Base-by-base conservation (phyloP, 2,329 filamentous ascomycete species). In the Phaeosphaeriaceae sp. region DNA sequence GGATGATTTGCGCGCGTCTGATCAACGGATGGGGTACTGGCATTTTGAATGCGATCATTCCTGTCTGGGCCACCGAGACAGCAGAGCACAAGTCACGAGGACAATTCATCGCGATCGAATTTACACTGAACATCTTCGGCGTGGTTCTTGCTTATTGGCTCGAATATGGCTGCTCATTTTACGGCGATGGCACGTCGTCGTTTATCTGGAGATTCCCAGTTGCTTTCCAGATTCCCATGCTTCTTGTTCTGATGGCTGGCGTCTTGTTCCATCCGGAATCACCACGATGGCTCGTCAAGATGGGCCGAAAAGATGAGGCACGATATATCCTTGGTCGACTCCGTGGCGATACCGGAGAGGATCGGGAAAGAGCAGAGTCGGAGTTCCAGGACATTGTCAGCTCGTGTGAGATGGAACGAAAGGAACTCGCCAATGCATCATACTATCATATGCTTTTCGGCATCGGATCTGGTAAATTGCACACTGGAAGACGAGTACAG, bases 191-290 rank as follows among this genome's bases (percentile, higher is more conserved):
- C 11, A 79, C 77, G 1, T 87, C 86, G 0, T 77, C 84, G 0
- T 84, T 90, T 66, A 83, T 84, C 42, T 90, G 88, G 88, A 79
- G 88, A 4, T 91, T 91, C 63, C 88, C 88, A 0, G 85, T 91
- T 56, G 88, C 86, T 0, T 91, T 91, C 74, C 88, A 91, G 67
- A 90, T 91, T 33, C 74, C 89, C 0, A 87, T 88, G 17, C 81
- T 91, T 0, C 64, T 90, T 1, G 48, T 84, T 0, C 80, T 91
- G 0, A 80, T 90, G 53, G 69, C 63, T 0, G 71, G 81, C 1
- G 83, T 89, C 27, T 88, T 86, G 84, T 86, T 89, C 76, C 88
- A 91, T 73, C 89, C 89, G 0, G 89, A 92, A 62, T 89, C 87
- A 0, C 89, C 88, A 0, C 82, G 88, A 1, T 90, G 86, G 84